phyloP scores from a whole-genome alignment of 768 basidiomycete genomes.

The Lactarius hatsudake region DNA sequence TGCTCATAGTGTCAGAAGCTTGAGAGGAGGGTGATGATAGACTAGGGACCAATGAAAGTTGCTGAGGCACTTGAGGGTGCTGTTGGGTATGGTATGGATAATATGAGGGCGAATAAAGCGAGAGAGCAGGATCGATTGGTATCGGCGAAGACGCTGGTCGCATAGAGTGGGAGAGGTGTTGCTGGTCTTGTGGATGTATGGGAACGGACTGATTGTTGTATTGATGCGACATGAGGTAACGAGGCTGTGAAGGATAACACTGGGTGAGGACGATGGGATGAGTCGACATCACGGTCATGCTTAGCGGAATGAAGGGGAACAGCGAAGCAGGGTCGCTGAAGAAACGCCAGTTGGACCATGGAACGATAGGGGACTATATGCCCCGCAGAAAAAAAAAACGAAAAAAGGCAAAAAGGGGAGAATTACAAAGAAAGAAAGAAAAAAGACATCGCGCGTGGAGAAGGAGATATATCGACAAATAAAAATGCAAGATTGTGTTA shows the following conservation, averaged over 20 bases:
- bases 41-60: slow-evolving; percentile 51
- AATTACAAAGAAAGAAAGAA: background rate
- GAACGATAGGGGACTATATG: background rate
- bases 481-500: background rate
- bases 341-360: background rate
- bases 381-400: background rate
- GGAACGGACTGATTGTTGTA: slow-evolving; percentile 38
- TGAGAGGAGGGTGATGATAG: slow-evolving; percentile 80
- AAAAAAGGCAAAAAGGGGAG: background rate
- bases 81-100: slow-evolving; percentile 52
- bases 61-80: slow-evolving; percentile 47
- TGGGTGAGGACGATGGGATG: slow-evolving; percentile 29
- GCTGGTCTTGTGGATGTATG: slow-evolving; percentile 41
- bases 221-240: slow-evolving; percentile 31
- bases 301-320: background rate
- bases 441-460: background rate
- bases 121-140: slow-evolving; percentile 70
- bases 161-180: slow-evolving; percentile 39
- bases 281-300: slow-evolving; percentile 19
- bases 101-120: slow-evolving; percentile 59
- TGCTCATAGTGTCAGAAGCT: slow-evolving; percentile 72
- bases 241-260: slow-evolving; percentile 33
- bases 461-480: background rate
- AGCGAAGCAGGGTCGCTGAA: background rate
- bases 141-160: slow-evolving; percentile 58